Base-by-base conservation (phyloP, 169 alveolate genomes). In the Plasmodium inui region DNA sequence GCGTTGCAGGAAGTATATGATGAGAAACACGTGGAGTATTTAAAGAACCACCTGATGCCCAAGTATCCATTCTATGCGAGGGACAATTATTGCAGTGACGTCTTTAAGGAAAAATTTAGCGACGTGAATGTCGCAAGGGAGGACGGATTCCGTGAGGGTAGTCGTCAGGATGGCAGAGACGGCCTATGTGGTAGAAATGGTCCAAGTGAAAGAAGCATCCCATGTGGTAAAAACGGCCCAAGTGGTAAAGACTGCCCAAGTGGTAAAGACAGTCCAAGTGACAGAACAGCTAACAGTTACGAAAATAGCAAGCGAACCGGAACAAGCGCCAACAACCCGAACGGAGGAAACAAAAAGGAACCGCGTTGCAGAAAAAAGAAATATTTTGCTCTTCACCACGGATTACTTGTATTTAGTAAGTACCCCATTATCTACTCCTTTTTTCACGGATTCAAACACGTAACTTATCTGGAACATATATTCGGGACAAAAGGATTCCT, bases 1-100 rank as follows among this genome's bases (percentile, higher is more conserved):
- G 98, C 98, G 44, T 95, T 97, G 55, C 99, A 97, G 84, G 99
- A 97, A 82, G 98, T 97, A 28, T 97, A 97, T 67, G 97, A 95
- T 74, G 97, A 96, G 46, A 61, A 92, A 34, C 99, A 97, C 92
- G 97, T 97, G 19, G 97, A 96, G 85, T 97, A 95, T 90, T 92
- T 97, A 67, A 86, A 95, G 61, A 96, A 90, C 73, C 92, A 96
- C 84, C 93, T 97, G 86, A 95, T 84, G 14, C 96, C 95, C n/a
- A 74, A 78, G 34, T 97, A 97, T 74, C 99, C 99, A 44, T 97
- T 92, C 84, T 95, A 80, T 93, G 98, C 97, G 55, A 86, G 96
- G 72, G 96, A 84, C 28, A 57, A 92, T n/a, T 92, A 79, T 67
- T 92, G 93, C 50, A 81, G 73, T 44, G 71, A 83, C 12, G 83